Evolutionary conservation across 2,329 filamentous ascomycete species (phyloP).

Genomic region (Claviceps sp.): DNA sequence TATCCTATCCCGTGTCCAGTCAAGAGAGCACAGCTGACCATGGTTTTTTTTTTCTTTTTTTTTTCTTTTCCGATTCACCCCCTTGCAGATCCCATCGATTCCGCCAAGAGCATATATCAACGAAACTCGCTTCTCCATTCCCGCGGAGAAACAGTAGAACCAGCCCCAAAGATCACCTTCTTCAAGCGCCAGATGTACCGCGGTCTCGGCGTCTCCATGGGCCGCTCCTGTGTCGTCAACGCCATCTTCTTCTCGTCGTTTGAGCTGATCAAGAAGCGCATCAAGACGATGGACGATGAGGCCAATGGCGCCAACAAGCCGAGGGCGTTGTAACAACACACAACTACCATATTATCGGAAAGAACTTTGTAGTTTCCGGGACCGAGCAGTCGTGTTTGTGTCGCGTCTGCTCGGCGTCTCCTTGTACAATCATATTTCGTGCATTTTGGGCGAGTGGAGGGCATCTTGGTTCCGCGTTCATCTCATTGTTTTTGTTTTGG

Average conservation of each 20-base stretch:
- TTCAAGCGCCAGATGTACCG: slow-evolving; percentile 70
- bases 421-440: neutral
- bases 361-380: no score
- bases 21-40: neutral
- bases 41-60: neutral
- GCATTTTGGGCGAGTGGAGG: neutral
- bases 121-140: slow-evolving; percentile 62
- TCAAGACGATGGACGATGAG: slow-evolving; percentile 34
- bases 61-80: neutral
- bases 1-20: neutral
- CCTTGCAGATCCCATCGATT: slow-evolving; percentile 53
- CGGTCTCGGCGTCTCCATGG: slow-evolving; percentile 71
- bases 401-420: no score
- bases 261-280: slow-evolving; percentile 64
- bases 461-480: neutral
- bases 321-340: slow-evolving; percentile 7
- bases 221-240: slow-evolving; percentile 69
- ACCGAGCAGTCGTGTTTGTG: no score
- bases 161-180: slow-evolving; percentile 62
- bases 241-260: slow-evolving; percentile 85
- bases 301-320: slow-evolving; percentile 2
- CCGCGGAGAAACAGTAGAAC: slow-evolving; percentile 48
- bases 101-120: slow-evolving; percentile 76
- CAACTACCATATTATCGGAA: neutral
- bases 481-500: neutral